Percentiles rank a stretch among this genome's conserved stretches.
Evolutionary conservation across 2,329 filamentous ascomycete genomes (phyloP).

Genomic region (Geosmithia morbida): DNA sequence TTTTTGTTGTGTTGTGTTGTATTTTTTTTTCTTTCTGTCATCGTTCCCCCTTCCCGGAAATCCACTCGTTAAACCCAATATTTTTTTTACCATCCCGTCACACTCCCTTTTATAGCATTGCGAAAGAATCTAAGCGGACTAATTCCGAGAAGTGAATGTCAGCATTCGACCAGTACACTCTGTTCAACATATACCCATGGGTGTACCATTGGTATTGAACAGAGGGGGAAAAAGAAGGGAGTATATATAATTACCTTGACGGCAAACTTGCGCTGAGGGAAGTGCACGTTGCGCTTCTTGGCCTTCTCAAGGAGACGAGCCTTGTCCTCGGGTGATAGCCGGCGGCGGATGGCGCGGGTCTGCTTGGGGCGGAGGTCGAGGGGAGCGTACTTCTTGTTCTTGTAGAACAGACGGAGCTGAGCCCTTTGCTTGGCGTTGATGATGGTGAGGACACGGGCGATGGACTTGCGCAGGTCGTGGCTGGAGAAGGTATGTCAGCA

Average conservation of each 20-base stretch:
- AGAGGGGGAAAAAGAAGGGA: slow-evolving; percentile 2
- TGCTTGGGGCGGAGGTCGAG: slow-evolving; percentile 98
- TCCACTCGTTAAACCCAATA: not conserved
- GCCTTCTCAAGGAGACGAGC: slow-evolving; percentile 78
- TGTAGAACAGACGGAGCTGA: slow-evolving; percentile 98
- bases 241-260: slow-evolving; percentile 59
- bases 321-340: slow-evolving; percentile 84
- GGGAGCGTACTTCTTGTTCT: slow-evolving; percentile 98
- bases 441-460: slow-evolving; percentile 96
- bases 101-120: not conserved
- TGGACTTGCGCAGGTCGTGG: slow-evolving; percentile 98
- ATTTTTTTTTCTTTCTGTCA: not conserved
- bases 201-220: too few relatives aligned
- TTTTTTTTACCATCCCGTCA: not conserved
- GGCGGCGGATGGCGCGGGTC: slow-evolving; percentile 94
- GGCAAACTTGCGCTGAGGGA: slow-evolving; percentile 97
- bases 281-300: slow-evolving; percentile 91
- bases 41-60: not conserved
- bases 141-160: not conserved
- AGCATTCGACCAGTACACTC: too few relatives aligned
- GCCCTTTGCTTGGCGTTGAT: slow-evolving; percentile 99
- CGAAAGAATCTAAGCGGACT: not conserved
- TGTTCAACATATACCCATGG: too few relatives aligned
- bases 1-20: not conserved
- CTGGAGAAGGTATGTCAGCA: slow-evolving; percentile 28